A percentile compares a stretch with the other conserved stretches of the same genome.
Evolutionary conservation across 768 basidiomycete genomes (phyloP).

Genomic region (Pisolithus orientalis): DNA sequence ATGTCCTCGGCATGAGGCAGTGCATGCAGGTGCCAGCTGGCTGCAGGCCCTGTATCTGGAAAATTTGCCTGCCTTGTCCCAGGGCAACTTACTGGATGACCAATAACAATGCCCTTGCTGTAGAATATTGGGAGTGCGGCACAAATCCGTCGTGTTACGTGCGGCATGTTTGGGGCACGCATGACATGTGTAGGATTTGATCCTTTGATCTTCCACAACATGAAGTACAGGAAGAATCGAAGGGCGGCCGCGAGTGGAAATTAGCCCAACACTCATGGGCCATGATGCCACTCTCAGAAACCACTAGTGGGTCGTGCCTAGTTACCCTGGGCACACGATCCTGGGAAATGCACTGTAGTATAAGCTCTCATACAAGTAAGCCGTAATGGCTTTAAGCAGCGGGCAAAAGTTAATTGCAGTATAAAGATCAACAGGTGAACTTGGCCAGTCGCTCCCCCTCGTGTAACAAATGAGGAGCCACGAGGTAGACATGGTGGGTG

Average conservation of each 20-base stretch:
- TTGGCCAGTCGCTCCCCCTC: too few relatives aligned
- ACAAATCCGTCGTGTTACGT: neutral
- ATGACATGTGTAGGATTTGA: neutral
- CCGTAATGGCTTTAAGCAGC: too few relatives aligned
- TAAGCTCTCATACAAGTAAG: too few relatives aligned
- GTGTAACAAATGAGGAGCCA: too few relatives aligned
- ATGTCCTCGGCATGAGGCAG: neutral
- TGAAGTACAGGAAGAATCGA: neutral
- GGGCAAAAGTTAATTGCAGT: too few relatives aligned
- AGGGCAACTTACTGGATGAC: neutral
- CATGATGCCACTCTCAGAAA: neutral
- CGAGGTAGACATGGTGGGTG: too few relatives aligned
- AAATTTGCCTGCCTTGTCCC: neutral
- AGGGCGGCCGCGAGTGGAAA: neutral
- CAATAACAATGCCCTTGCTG: neutral
- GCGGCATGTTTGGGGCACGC: neutral
- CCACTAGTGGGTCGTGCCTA: too few relatives aligned
- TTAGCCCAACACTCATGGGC: neutral
- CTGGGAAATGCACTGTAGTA: too few relatives aligned
- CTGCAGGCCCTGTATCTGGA: neutral
- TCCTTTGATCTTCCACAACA: neutral
- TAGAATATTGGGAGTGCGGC: too few relatives aligned
- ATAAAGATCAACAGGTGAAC: too few relatives aligned
- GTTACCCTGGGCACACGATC: too few relatives aligned
- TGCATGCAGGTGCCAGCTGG: neutral